These are phyloP conservation scores for Fusarium nematophilum DNA, from an alignment of 2,329 filamentous ascomycete genomes.

Conservation along the genomic window DNA sequence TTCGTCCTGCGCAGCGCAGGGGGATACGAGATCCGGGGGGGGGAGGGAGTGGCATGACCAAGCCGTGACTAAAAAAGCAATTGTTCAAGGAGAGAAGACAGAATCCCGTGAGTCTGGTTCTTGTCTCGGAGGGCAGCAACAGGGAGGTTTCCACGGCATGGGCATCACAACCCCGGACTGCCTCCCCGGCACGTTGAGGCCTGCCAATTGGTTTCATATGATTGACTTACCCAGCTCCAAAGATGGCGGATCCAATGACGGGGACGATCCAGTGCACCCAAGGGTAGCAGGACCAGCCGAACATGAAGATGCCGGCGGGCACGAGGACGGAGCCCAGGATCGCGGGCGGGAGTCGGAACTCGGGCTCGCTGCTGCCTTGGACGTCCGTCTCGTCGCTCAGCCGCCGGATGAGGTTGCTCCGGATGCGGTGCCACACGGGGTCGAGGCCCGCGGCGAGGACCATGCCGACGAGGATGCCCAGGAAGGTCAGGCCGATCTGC, in stretches of 20 bases:
- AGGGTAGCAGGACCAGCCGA: conserved; percentile 85
- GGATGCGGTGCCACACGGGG: conserved; percentile 73
- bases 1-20: conserved; percentile 18
- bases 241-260: conserved; percentile 77
- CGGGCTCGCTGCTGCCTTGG: conserved; percentile 77
- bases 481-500: conserved; percentile 82
- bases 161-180: background rate
- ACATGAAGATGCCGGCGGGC: conserved; percentile 86
- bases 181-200: conserved; percentile 17
- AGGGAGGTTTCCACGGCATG: background rate
- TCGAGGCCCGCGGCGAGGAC: conserved; percentile 69
- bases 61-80: conserved; percentile 46
- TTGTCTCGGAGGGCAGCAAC: conserved; percentile 28
- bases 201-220: conserved; percentile 12
- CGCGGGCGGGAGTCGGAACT: conserved; percentile 83
- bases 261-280: conserved; percentile 81
- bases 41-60: conserved; percentile 43
- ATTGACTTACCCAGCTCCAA: conserved; percentile 73
- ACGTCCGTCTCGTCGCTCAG: conserved; percentile 63
- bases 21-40: conserved; percentile 41
- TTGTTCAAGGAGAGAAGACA: conserved; percentile 10
- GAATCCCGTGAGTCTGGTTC: conserved; percentile 21
- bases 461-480: conserved; percentile 78
- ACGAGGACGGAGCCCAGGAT: conserved; percentile 82
- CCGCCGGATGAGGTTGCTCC: conserved; percentile 66